Evolutionary conservation across 2,329 filamentous ascomycete species (phyloP), one percentile per base, ranked within the genome.

Genomic region (Aspergillus pseudotamarii): DNA sequence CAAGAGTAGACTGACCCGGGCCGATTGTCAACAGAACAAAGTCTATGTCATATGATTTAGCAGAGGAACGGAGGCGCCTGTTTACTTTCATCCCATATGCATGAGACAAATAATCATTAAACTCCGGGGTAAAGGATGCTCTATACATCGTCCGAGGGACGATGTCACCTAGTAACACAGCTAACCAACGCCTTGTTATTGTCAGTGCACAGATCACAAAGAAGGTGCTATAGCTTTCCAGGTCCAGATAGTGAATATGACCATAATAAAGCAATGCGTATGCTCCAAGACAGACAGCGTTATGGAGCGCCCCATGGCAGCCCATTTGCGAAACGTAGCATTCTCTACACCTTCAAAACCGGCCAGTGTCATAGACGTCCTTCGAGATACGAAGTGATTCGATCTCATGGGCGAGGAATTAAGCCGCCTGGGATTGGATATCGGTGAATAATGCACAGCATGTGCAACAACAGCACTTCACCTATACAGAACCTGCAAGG

Each of bases 261-360:
- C 86, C 82, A 69, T 86, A 90, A 72, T 93, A 93, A 0, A 89
- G 89, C 65, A 88, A 21, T 86, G 78, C 0, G 90, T 91, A 66
- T 65, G 64, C 28, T 83, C 85, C 50, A 89, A 76, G 62, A 87
- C 87, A 10, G 90, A 92, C 9, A 88, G 79, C 62, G 91, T 85
- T 67, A 92, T 86, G 2, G 88, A 88, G 57, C 85, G 84, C 90
- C 90, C 93, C 56, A 91, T 75, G 8, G 85, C 82, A 2, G 87
- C 85, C 84, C 87, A 89, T 75, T 85, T 85, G 59, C 82, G 81
- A 23, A 84, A 79, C n/a, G 79, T 77, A 32, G 81, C 69, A 38
- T 84, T 78, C 66, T 83, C 80, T 57, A 83, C 79, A 1, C 78
- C 74, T 19, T 77, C 66, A 19, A 76, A 70, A 28, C 77, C 69